Evolutionary conservation across 2,329 filamentous ascomycete species (phyloP).

Genomic region (Monilinia fructigena): DNA sequence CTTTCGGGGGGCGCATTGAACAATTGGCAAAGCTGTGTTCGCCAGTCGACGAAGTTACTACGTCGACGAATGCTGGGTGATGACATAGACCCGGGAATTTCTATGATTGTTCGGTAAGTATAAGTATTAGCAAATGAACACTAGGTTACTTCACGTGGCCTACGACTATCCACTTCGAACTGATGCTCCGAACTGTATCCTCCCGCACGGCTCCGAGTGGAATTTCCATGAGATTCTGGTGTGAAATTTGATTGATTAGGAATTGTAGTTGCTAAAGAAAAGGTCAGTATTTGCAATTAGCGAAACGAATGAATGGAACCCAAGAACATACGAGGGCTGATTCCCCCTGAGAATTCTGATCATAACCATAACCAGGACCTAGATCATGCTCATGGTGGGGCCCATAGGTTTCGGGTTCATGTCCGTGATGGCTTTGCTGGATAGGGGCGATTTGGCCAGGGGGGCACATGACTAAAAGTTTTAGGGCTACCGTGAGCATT

Average conservation of each 20-base stretch:
- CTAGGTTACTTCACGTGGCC: slow-evolving; percentile 14
- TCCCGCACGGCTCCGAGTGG: slow-evolving; percentile 8
- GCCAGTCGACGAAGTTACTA: slow-evolving; percentile 18
- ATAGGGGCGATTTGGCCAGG: slow-evolving; percentile 4
- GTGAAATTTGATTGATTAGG: slow-evolving; percentile 21
- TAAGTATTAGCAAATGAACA: not conserved
- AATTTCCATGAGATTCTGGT: slow-evolving; percentile 24
- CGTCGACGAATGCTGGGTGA: slow-evolving; percentile 19
- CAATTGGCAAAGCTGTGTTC: slow-evolving; percentile 20
- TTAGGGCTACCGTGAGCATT: slow-evolving; percentile 17
- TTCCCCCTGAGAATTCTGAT: slow-evolving; percentile 14
- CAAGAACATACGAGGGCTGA: slow-evolving; percentile 20
- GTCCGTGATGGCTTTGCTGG: slow-evolving; percentile 5
- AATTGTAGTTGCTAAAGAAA: slow-evolving; percentile 16
- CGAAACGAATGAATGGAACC: not conserved
- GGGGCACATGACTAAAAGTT: slow-evolving; percentile 7
- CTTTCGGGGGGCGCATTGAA: slow-evolving; percentile 21
- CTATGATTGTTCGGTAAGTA: slow-evolving; percentile 1
- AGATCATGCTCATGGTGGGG: slow-evolving; percentile 8
- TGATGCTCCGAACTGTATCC: slow-evolving; percentile 22
- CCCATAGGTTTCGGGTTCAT: slow-evolving; percentile 15
- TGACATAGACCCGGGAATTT: slow-evolving; percentile 16
- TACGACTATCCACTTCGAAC: slow-evolving; percentile 19
- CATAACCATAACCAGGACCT: slow-evolving; percentile 14
- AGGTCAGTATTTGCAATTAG: not conserved